Percentiles rank a stretch among this genome's conserved stretches.
These are phyloP conservation scores for Fusarium scirpi DNA, from an alignment of 2,329 filamentous ascomycete genomes.

Conservation along the genomic window DNA sequence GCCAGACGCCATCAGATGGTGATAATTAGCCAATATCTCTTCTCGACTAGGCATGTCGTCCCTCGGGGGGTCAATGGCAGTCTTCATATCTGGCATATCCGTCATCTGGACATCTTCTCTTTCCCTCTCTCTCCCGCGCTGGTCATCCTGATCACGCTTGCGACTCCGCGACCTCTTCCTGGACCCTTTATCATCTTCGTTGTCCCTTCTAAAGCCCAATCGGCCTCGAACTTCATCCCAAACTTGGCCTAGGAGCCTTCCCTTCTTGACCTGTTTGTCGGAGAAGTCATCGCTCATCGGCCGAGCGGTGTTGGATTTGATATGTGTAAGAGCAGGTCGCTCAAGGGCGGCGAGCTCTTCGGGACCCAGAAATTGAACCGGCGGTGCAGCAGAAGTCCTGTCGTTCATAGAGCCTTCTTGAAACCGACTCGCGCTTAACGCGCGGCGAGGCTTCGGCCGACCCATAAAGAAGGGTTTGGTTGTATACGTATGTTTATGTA, in stretches of 20 bases:
- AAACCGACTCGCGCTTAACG: constrained; percentile 65
- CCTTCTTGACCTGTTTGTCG: constrained; percentile 49
- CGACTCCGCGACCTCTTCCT: constrained; percentile 43
- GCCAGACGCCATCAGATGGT: constrained; percentile 66
- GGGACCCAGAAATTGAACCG: constrained; percentile 71
- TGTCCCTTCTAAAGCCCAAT: constrained; percentile 48
- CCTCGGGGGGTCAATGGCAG: constrained; percentile 16
- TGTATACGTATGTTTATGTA: constrained; percentile 15
- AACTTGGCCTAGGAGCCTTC: constrained; percentile 52
- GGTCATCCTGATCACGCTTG: constrained; percentile 34
- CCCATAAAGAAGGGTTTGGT: constrained; percentile 42
- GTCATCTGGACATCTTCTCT: constrained; percentile 31
- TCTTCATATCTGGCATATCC: constrained; percentile 23
- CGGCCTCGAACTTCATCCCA: constrained; percentile 55
- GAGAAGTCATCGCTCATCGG: constrained; percentile 50
- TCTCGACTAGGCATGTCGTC: constrained; percentile 55
- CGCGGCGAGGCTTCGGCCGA: constrained; percentile 51
- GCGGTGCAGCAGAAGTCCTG: constrained; percentile 77
- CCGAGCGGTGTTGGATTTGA: constrained; percentile 29
- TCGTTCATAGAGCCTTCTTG: constrained; percentile 90
- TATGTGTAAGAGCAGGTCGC: constrained; percentile 35
- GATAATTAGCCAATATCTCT: constrained; percentile 68
- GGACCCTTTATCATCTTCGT: constrained; percentile 41
- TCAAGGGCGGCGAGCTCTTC: constrained; percentile 51
- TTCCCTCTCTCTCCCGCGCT: constrained; percentile 32